Percentiles rank a stretch among this genome's conserved stretches.
These are phyloP conservation scores for Termitomyces sp. DNA, from an alignment of 768 basidiomycete species.

Conservation along the genomic window DNA sequence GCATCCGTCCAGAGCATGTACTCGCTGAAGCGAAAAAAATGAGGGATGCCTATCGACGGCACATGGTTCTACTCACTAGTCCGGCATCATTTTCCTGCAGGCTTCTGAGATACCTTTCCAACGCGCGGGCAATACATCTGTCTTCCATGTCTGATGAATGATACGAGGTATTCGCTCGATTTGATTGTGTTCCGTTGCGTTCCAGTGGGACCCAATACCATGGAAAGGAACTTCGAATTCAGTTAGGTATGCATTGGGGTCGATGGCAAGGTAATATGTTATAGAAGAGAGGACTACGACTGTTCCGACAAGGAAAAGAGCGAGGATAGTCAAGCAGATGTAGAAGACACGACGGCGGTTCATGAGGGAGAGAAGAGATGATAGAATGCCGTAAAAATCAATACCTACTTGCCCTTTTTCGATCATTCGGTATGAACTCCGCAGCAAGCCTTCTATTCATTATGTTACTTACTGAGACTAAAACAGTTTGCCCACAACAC, in stretches of 20 bases:
- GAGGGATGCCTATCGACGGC: constrained; percentile 11
- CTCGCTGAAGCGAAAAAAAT: constrained; percentile 52
- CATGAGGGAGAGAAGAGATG: constrained; percentile 29
- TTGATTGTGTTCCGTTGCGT: constrained; percentile 56
- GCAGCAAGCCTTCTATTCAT: not conserved
- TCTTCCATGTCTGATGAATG: constrained; percentile 99
- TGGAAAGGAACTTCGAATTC: constrained; percentile 70
- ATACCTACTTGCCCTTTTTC: not conserved
- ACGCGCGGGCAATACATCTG: constrained; percentile 73
- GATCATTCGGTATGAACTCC: constrained; percentile 8
- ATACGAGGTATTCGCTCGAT: constrained; percentile 85
- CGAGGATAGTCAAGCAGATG: constrained; percentile 49
- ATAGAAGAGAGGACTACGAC: constrained; percentile 89
- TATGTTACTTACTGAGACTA: too few species aligned
- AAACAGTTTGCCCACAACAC: not conserved
- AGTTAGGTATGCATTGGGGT: constrained; percentile 72
- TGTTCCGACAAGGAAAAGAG: constrained; percentile 81
- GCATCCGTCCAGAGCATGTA: constrained; percentile 99
- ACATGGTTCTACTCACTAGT: constrained; percentile 70
- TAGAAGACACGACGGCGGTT: constrained; percentile 43
- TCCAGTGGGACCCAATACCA: constrained; percentile 56
- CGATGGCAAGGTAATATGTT: constrained; percentile 85
- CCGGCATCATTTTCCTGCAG: constrained; percentile 90
- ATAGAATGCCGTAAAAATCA: constrained; percentile 2
- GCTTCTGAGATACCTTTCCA: constrained; percentile 82